Base-by-base conservation (phyloP, 768 basidiomycete species). In the Punctularia strigosozonata region DNA sequence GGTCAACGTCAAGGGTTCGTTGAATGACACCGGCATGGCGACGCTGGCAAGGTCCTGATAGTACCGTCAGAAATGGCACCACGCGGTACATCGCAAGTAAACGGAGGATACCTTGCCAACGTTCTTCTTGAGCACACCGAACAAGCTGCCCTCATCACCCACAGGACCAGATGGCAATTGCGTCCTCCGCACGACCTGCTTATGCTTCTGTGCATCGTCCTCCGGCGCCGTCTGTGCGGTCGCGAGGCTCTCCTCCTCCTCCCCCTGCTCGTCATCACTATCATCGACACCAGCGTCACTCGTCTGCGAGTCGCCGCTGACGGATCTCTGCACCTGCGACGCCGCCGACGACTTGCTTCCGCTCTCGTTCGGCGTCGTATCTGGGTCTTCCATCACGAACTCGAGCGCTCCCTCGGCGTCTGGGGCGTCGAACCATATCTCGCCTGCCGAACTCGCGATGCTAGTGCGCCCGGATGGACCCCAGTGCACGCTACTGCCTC, bases 1-100 rank as follows among this genome's bases (percentile, higher is more conserved):
- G 7, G 90, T 65, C 30, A 92, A 64, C 0, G 82, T 84, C 25
- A 92, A 57, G 22, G 88, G 88, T 49, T 92, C 88, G 47, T 92
- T 92, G 62, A 91, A 92, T 2, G 80, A 73, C 2, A 91, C 84
- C n/a, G 88, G 88, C 43, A 91, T 75, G 2, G 81, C 67, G 21
- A 90, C 80, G 24, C 80, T 79, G 12, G 85, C 80, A 6, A 89
- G 62, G 55, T 90, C 87, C 86, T 89, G 41, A 6, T 31, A 44
- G 34, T 33, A 30, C 32, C 18, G 41, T 18, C 10, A 25, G 20
- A 39, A 37, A 22, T 25, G 44, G 15, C 38, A 19, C 17, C 39
- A 40, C 10, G 23, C 24, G 36, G 14, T 20, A 30, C 46, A 24
- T 13, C 13, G 6, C 23, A 33, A 22, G 8, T 41, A 23, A 43